These are phyloP conservation scores for Colletotrichum abscissum DNA, from an alignment of 2,329 filamentous ascomycete genomes.

Conservation along the genomic window DNA sequence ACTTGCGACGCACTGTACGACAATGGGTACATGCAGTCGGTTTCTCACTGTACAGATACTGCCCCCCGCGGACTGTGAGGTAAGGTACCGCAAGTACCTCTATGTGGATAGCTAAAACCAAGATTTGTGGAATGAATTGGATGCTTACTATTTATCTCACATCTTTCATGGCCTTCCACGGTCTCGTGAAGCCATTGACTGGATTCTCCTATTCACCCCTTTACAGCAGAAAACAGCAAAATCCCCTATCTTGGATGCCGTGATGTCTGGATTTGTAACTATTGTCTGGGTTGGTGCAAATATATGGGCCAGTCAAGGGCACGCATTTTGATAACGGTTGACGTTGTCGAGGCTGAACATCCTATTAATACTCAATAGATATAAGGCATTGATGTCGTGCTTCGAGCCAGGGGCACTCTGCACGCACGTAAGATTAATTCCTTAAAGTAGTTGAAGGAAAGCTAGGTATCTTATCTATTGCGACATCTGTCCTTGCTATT, in stretches of 20 bases:
- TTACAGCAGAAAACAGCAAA: background rate
- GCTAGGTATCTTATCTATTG: background rate
- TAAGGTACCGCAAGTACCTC: background rate
- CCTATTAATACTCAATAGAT: background rate
- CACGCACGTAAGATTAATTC: background rate
- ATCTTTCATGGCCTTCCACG: background rate
- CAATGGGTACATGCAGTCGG: background rate
- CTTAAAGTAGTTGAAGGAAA: background rate
- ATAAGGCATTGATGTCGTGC: background rate
- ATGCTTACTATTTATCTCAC: background rate
- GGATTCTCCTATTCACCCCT: background rate
- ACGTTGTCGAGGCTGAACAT: background rate
- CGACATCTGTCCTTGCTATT: background rate
- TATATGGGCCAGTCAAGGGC: too few species aligned
- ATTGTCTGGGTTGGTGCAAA: background rate
- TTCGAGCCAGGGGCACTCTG: background rate
- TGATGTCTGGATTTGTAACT: background rate
- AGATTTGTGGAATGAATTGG: slow-evolving; percentile 12
- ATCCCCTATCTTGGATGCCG: background rate
- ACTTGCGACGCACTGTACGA: background rate
- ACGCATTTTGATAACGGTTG: background rate
- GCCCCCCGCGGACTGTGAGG: background rate
- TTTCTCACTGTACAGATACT: slow-evolving; percentile 10
- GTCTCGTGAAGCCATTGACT: background rate
- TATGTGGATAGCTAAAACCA: background rate